Percentiles rank a stretch among this genome's conserved stretches.
Evolutionary conservation across 345 rosid genomes (phyloP).

Genomic region (Heritiera fomes): DNA sequence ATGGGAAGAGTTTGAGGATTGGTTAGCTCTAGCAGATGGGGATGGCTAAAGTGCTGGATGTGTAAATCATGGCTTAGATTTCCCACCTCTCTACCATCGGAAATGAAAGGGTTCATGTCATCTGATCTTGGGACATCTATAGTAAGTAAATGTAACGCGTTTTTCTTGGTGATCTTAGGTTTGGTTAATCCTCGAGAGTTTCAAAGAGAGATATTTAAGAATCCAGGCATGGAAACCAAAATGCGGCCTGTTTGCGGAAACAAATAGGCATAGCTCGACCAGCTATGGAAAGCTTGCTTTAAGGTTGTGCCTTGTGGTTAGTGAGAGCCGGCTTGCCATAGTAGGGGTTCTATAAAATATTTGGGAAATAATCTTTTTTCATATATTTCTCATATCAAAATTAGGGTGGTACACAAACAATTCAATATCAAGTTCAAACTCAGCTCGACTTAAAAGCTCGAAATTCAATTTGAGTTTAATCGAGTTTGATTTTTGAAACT

Average conservation of each 20-base stretch:
- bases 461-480: no score
- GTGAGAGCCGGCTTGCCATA: neutral
- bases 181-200: neutral
- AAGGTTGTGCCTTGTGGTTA: neutral
- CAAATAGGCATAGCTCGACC: neutral
- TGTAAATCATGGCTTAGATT: slow-evolving; percentile 39
- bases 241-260: no score
- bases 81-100: slow-evolving; percentile 35
- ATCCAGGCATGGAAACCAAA: neutral
- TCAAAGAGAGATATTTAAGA: neutral
- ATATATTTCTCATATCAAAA: no score
- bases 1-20: slow-evolving; percentile 26
- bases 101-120: neutral
- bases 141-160: neutral
- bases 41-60: slow-evolving; percentile 58
- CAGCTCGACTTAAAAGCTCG: no score
- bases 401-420: no score
- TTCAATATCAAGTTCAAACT: no score
- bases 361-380: no score
- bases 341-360: no score
- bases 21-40: slow-evolving; percentile 49
- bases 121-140: neutral
- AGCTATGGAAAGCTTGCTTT: neutral
- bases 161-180: neutral
- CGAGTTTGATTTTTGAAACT: no score